Conservation (phyloP, 257 asterid species). For the Scutellaria minor region DNA sequence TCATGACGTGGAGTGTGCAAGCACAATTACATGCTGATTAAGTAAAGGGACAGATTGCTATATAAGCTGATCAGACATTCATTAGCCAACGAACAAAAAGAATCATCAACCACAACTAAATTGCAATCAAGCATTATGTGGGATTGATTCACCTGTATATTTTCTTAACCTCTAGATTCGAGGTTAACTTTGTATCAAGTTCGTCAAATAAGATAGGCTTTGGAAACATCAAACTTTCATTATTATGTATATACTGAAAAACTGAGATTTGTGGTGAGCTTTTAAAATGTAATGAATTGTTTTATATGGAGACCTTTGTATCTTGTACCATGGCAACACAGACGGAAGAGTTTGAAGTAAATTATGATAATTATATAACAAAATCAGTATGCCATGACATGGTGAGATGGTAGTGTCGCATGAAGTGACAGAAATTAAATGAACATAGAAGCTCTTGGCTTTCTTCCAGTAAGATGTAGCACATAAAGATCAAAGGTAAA, state of each 20-base stretch:
- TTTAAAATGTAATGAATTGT: not conserved
- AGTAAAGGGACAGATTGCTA: too few relatives aligned
- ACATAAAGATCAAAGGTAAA: not conserved
- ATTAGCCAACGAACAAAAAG: not conserved
- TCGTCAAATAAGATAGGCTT: not conserved
- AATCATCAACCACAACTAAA: not conserved
- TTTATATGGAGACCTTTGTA: not conserved
- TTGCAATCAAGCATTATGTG: not conserved
- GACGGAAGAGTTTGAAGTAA: not conserved
- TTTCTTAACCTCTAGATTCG: not conserved
- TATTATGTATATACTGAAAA: not conserved
- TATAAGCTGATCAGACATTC: too few relatives aligned
- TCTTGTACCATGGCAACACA: not conserved
- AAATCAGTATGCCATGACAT: not conserved
- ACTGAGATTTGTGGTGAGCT: not conserved
- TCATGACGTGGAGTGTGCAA: too few relatives aligned
- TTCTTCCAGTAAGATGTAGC: conserved; percentile 5
- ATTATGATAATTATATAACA: not conserved
- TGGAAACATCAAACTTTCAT: not conserved
- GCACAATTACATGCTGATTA: too few relatives aligned
- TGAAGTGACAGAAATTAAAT: not conserved
- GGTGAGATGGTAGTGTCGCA: not conserved
- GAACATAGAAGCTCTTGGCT: conserved; percentile 3
- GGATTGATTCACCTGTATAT: not conserved
- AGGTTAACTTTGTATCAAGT: not conserved